Evolutionary conservation across 139 green algal genomes (phyloP).

Genomic region (Ulvella scutata): DNA sequence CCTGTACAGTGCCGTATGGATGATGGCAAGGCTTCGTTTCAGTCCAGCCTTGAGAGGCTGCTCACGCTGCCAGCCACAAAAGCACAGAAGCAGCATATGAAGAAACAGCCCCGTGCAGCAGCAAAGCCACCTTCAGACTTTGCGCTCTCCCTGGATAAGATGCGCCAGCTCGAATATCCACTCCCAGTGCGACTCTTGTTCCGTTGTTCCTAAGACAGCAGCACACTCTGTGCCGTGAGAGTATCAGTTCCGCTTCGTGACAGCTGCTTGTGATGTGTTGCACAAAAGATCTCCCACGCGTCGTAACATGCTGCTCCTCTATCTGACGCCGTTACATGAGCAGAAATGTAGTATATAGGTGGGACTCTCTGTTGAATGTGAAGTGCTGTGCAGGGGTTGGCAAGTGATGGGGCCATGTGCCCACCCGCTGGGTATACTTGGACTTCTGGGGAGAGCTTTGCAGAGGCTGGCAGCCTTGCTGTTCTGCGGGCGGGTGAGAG

Average conservation of each 20-base stretch:
- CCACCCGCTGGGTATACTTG: background rate
- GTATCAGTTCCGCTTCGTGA: no score
- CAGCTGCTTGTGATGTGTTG: background rate
- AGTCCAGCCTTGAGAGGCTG: constrained; percentile 16
- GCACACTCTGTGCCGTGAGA: no score
- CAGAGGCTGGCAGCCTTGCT: no score
- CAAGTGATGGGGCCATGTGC: background rate
- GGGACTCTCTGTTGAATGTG: no score
- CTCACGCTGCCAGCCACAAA: constrained; percentile 9
- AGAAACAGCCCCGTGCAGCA: no score
- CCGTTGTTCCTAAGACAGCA: no score
- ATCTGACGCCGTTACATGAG: no score
- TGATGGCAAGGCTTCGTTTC: background rate
- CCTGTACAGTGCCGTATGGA: background rate
- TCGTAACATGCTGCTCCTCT: background rate
- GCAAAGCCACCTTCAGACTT: background rate
- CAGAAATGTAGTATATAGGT: no score
- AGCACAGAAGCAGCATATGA: no score
- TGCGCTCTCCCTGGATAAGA: background rate
- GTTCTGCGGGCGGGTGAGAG: no score
- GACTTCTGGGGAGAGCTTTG: background rate
- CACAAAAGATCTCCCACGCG: background rate
- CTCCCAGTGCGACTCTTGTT: background rate
- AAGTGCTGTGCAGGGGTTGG: background rate
- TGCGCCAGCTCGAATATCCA: background rate